Base-by-base conservation (phyloP, 495 filamentous ascomycete species). In the Penicillium malachiteum region DNA sequence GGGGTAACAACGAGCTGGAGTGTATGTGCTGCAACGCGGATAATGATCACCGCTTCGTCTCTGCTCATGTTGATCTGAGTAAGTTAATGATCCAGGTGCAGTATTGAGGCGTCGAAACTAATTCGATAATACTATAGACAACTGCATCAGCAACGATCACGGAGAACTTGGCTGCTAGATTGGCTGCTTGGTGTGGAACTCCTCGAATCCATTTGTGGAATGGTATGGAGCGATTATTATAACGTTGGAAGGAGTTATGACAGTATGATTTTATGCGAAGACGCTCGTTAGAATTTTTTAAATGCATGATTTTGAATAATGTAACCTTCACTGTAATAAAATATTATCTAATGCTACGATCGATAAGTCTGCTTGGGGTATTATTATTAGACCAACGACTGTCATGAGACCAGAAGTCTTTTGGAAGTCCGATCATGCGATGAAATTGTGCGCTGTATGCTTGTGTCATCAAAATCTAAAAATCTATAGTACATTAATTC, bases 121-220 rank as follows among this genome's bases (percentile, higher is more conserved):
- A 34, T 21, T 32, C 10, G 14, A n/a, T 43, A 9, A 39, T 7
- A 13, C 2, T 40, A 6, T 7, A 65, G 62, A 65, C 56, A 57
- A 65, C 18, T 65, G 59, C 39, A 59, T 65, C 43, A 56, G 59
- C 47, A 62, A 62, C 50, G 54, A 62, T 50, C 59, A 65, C 17
- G 59, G 59, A 26, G 53, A 62, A 18, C 59, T 65, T 9, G 38
- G 50, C 17, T 65, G 62, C 54, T 65, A 59, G 21, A 50, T 54
- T 4, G 7, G 17, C 14, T 37, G 34, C 34, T 7, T 13, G n/a
- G 3, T 26, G 21, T 26, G 21, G 4, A 26, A 1, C 21, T 4
- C 1, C 21, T 26, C 2, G 4, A 26, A 26, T 26, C 4, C 1
- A 26, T 26, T 4, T 26, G 21, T 26, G 21, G 18, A 17, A 21